These are phyloP conservation scores for Ophiosphaerella korrae DNA, from an alignment of 2,329 filamentous ascomycete species.

Conservation along the genomic window DNA sequence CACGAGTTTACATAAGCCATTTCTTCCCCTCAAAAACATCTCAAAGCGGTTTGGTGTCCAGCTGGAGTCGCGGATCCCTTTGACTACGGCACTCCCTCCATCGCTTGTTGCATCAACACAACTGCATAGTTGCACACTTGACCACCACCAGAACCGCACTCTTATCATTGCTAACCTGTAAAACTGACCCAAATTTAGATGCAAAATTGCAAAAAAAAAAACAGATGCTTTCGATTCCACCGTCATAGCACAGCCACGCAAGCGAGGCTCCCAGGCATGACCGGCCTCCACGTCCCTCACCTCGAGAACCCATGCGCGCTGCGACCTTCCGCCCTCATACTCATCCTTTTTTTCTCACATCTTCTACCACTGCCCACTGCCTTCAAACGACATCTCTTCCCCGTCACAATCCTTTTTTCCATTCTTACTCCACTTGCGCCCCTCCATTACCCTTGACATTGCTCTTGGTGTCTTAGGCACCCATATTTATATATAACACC, in stretches of 20 bases:
- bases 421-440: not conserved
- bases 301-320: conserved; percentile 15
- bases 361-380: not conserved
- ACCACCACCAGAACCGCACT: conserved; percentile 18
- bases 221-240: conserved; percentile 22
- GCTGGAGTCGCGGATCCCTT: conserved; percentile 26
- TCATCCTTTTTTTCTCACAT: conserved; percentile 5
- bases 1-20: conserved; percentile 16
- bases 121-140: conserved; percentile 25
- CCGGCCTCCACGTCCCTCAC: conserved; percentile 26
- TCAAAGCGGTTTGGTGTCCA: conserved; percentile 28
- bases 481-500: conserved; percentile 19
- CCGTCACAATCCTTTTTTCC: not conserved
- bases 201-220: conserved; percentile 15
- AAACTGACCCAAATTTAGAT: conserved; percentile 26
- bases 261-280: conserved; percentile 30
- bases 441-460: conserved; percentile 13
- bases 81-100: conserved; percentile 27
- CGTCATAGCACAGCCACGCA: conserved; percentile 36
- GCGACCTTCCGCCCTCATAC: conserved; percentile 19
- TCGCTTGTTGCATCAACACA: conserved; percentile 25
- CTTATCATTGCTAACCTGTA: conserved; percentile 32
- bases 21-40: conserved; percentile 15
- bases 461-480: conserved; percentile 25
- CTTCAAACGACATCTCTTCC: not conserved